Base-by-base conservation (phyloP, 768 basidiomycete species). In the Termitomyces titanicus region DNA sequence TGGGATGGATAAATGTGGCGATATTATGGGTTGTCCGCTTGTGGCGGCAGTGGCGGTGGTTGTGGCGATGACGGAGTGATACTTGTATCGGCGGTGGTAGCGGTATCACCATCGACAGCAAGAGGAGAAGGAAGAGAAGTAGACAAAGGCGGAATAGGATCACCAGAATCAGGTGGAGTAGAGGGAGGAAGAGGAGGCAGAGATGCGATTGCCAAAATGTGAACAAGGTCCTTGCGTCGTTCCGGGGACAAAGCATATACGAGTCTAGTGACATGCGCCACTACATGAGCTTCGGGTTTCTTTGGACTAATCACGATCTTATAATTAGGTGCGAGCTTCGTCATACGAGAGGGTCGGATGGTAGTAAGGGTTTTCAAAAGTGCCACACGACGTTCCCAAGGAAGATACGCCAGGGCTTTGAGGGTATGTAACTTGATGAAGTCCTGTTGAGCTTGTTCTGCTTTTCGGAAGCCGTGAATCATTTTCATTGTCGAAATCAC, bases 401-500 rank as follows among this genome's bases (percentile, higher is more conserved):
- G 17, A 45, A 55, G 43, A 34, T 51, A 33, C 11, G 27, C 18
- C n/a, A 55, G n/a, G 17, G 42, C 33, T 27, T 39, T 56, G 10
- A 45, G 25, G 18, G 42, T 18, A 3, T 56, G 48, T 2, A 50
- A 31, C 15, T 31, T 43, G 20, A 56, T 56, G 24, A 29, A 15
- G 20, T 50, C 55, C 43, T 56, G 48, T 27, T 37, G 17, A 20
- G 27, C 42, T 22, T 45, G 34, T 51, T 50, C 49, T 24, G 38
- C 54, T 29, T 45, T 56, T 12, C 33, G 34, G 52, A 44, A 44
- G 27, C 31, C 24, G 3, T 39, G 22, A 22, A 44, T 24, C 25
- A 40, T 47, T 49, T 31, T 38, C 37, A 31, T 33, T n/a, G 47
- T 27, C 12, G 33, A 35, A 4, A 55, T 18, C 11, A 43, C 47